Percentiles rank a stretch among this genome's conserved stretches.
phyloP scores from a whole-genome alignment of 2,329 filamentous ascomycete genomes.

The Setomelanomma holmii region DNA sequence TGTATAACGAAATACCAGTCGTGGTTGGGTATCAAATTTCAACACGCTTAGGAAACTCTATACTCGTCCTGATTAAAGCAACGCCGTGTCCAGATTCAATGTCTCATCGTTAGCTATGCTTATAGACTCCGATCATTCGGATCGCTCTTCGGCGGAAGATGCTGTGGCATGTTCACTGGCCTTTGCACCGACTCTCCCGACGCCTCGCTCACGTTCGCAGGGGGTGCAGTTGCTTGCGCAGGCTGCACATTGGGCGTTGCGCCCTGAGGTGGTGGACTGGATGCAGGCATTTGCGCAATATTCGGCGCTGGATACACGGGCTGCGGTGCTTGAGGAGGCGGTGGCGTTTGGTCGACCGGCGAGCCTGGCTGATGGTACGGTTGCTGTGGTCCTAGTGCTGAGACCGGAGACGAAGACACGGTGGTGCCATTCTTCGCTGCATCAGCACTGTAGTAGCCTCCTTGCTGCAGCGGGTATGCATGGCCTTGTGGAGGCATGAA shows the following conservation, averaged over 20 bases:
- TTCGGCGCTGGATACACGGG: constrained; percentile 17
- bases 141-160: constrained; percentile 17
- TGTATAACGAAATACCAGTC: background rate
- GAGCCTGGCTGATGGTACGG: background rate
- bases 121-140: constrained; percentile 26
- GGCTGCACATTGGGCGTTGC: constrained; percentile 8
- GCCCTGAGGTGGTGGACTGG: constrained; percentile 11
- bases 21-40: background rate
- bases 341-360: constrained; percentile 1
- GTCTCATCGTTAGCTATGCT: constrained; percentile 8
- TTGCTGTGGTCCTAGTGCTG: constrained; percentile 6
- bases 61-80: too few relatives aligned
- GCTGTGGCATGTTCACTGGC: constrained; percentile 6
- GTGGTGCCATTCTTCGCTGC: constrained; percentile 18
- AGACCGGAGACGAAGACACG: constrained; percentile 16
- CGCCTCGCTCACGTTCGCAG: constrained; percentile 5
- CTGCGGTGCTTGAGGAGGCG: constrained; percentile 19
- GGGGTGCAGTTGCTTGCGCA: constrained; percentile 1
- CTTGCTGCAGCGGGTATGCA: constrained; percentile 16
- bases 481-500: constrained; percentile 29
- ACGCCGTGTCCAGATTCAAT: too few relatives aligned
- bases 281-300: constrained; percentile 1
- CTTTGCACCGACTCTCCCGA: background rate
- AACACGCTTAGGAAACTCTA: background rate
- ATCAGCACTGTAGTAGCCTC: constrained; percentile 22